Base-by-base conservation (phyloP, 2,329 filamentous ascomycete genomes). In the Allantophomopsis lycopodina region DNA sequence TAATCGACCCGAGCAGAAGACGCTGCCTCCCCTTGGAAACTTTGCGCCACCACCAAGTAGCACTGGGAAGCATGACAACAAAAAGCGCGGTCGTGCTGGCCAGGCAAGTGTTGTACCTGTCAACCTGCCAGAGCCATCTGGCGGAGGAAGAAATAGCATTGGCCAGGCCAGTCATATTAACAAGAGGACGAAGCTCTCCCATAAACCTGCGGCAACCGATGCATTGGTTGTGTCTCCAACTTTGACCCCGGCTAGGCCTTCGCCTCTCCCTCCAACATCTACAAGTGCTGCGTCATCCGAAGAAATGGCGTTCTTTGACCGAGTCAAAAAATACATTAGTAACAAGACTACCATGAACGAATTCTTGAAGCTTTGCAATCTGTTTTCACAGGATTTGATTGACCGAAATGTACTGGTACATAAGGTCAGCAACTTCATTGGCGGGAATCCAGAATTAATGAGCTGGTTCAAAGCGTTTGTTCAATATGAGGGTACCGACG, bases 291-390 rank as follows among this genome's bases (percentile, higher is more conserved):
- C 86, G 1, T 83, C 73, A 17, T 73, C 79, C 40, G 89, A 96
- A 42, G 89, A 96, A 55, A 71, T 96, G 39, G 78, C 78, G 2
- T 96, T 96, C 62, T 98, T 98, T 51, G 91, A 98, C 45, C 80
- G 87, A 7, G 87, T 91, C 14, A 96, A 95, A 71, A 98, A 98
- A 61, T 89, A 82, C 53, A 85, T 98, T 42, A 79, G 82, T 44
- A 96, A 96, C 59, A 83, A 94, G 57, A 83, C 85, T 41, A 81
- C 81, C 2, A 93, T 94, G 71, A 88, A 84, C 51, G 91, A 98
- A 58, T 98, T 98, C 60, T 63, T 98, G 47, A 98, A 98, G 64
- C 75, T 98, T 6, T 91, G 89, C 66, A 98, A 96, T 50, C 70
- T 98, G 21, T 98, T 86, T 63, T 91, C 83, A 16, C 84, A 94